These are phyloP conservation scores for Aspergillus sp. DNA, from an alignment of 2,329 filamentous ascomycete species.

Conservation along the genomic window DNA sequence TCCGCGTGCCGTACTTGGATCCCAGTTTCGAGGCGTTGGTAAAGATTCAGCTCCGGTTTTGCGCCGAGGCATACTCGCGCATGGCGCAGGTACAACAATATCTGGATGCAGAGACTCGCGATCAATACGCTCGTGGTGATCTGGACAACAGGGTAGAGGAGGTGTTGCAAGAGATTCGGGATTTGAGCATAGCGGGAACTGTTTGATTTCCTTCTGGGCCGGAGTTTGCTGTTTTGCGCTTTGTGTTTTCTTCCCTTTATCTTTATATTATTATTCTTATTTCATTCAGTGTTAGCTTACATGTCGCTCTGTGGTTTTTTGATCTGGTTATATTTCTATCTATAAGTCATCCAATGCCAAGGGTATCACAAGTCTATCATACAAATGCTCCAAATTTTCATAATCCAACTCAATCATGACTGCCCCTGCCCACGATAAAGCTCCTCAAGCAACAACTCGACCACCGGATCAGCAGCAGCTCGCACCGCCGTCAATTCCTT, in stretches of 20 bases:
- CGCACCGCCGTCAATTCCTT: constrained; percentile 48
- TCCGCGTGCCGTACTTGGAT: constrained; percentile 93
- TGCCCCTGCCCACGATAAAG: constrained; percentile 23
- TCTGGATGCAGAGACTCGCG: constrained; percentile 86
- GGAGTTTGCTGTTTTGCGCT: constrained; percentile 5
- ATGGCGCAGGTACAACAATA: constrained; percentile 99
- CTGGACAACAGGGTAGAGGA: constrained; percentile 89
- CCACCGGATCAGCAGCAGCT: constrained; percentile 41
- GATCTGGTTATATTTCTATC: not conserved
- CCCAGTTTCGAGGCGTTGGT: constrained; percentile 96
- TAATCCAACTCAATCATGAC: not conserved
- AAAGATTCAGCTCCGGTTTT: constrained; percentile 97
- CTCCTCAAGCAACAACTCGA: constrained; percentile 49
- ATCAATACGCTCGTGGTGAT: constrained; percentile 91
- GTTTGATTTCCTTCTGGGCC: constrained; percentile 36
- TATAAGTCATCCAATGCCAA: not conserved
- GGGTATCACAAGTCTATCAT: not conserved
- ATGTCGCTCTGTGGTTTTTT: not conserved
- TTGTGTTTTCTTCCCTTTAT: constrained; percentile 3
- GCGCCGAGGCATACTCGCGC: constrained; percentile 90
- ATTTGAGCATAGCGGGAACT: constrained; percentile 83
- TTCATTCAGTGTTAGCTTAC: not conserved
- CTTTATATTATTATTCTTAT: constrained; percentile 3
- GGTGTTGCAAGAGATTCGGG: constrained; percentile 92
- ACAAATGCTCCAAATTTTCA: not conserved